phyloP scores from a whole-genome alignment of 768 basidiomycete species.

The Pleurotus giganteus region DNA sequence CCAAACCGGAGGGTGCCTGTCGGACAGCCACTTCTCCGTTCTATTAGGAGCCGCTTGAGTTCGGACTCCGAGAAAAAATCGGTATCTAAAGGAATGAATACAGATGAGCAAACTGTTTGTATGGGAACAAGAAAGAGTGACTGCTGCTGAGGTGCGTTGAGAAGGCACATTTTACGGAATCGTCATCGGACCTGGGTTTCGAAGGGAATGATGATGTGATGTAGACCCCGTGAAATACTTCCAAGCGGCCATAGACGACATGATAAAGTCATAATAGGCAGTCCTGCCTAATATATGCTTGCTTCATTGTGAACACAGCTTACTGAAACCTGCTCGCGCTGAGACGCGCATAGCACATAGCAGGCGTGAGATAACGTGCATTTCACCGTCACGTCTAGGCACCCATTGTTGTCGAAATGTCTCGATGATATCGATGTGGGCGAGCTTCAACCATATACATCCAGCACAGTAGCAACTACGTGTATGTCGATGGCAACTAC shows the following conservation, averaged over 20 bases:
- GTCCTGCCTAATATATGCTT: too few species aligned
- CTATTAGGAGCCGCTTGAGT: conserved; percentile 30
- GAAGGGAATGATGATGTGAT: not conserved
- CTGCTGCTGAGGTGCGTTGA: not conserved
- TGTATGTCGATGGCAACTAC: too few species aligned
- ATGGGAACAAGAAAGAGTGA: conserved; percentile 4
- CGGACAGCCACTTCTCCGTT: conserved; percentile 37
- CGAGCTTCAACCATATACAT: too few species aligned
- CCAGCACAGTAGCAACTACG: too few species aligned
- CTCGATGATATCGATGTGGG: too few species aligned
- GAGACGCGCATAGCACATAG: not conserved
- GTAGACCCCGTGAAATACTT: not conserved
- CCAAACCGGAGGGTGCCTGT: conserved; percentile 24
- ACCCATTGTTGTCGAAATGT: too few species aligned
- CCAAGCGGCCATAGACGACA: not conserved
- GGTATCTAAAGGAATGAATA: not conserved
- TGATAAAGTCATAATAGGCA: not conserved
- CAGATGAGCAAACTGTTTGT: conserved; percentile 8
- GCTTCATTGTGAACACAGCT: not conserved
- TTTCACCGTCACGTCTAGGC: too few species aligned
- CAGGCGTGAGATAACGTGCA: not conserved
- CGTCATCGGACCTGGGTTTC: not conserved
- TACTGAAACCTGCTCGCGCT: not conserved
- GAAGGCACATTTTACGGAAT: not conserved
- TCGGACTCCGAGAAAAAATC: conserved; percentile 16